These are phyloP conservation scores for Phytophthora melonis DNA, from an alignment of 352 stramenopile genomes.

Conservation along the genomic window DNA sequence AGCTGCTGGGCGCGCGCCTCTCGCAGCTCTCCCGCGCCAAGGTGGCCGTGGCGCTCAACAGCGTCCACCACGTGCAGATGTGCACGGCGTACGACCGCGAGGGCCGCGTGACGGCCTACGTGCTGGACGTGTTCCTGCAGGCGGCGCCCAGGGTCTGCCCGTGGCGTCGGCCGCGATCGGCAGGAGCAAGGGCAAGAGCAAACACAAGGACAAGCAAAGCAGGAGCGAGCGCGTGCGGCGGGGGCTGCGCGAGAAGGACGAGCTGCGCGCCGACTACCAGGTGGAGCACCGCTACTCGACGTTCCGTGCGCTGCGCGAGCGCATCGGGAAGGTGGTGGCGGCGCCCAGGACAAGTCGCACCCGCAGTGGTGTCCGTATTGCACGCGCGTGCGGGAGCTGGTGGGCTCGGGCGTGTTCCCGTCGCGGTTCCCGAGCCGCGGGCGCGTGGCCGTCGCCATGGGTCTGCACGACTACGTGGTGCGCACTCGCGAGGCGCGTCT, in stretches of 20 bases:
- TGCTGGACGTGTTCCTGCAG: slow-evolving; percentile 60
- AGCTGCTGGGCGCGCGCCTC: slow-evolving; percentile 25
- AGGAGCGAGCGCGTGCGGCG: slow-evolving; percentile 27
- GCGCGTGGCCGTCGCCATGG: slow-evolving; percentile 13
- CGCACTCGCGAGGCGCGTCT: slow-evolving; percentile 32
- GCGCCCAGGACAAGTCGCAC: slow-evolving; percentile 34
- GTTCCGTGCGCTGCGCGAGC: slow-evolving; percentile 45
- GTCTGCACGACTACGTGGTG: slow-evolving; percentile 15
- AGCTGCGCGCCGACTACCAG: slow-evolving; percentile 49
- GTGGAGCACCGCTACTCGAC: slow-evolving; percentile 66
- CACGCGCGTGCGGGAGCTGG: slow-evolving; percentile 43
- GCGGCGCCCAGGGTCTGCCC: slow-evolving; percentile 54
- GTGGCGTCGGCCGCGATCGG: not conserved
- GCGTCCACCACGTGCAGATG: slow-evolving; percentile 65
- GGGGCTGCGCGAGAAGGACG: slow-evolving; percentile 28
- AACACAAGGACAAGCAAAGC: slow-evolving; percentile 5
- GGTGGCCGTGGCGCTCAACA: slow-evolving; percentile 62
- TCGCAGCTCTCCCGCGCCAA: slow-evolving; percentile 44
- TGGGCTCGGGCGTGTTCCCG: slow-evolving; percentile 43
- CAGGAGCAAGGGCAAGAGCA: no score
- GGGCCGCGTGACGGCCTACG: slow-evolving; percentile 49
- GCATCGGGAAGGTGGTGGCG: slow-evolving; percentile 26
- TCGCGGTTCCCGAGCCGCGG: slow-evolving; percentile 38
- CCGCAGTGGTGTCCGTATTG: slow-evolving; percentile 59
- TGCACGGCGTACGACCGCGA: slow-evolving; percentile 42